These are phyloP conservation scores for Pulveroboletus sp. DNA, from an alignment of 768 basidiomycete genomes.

Conservation along the genomic window DNA sequence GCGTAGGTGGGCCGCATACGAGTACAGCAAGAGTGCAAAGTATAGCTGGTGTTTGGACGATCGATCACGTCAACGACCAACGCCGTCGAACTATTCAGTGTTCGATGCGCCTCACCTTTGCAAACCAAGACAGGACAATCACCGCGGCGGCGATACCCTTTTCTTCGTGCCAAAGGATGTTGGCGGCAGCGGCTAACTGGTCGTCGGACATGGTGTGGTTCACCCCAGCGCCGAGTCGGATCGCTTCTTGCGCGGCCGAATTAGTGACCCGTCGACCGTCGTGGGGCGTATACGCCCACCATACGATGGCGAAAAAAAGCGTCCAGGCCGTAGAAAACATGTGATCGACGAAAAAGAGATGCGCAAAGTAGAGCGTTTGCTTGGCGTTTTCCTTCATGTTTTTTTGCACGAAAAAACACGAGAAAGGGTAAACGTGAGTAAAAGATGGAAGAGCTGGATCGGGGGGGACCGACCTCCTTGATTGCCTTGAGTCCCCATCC, in stretches of 20 bases:
- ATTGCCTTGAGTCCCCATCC: slow-evolving; percentile 88
- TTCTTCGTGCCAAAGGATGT: slow-evolving; percentile 85
- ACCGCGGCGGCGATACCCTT: slow-evolving; percentile 75
- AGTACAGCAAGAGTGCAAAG: slow-evolving; percentile 86
- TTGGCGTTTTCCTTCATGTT: slow-evolving; percentile 89
- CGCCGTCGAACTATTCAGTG: not conserved
- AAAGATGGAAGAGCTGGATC: not conserved
- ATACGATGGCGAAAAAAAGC: slow-evolving; percentile 81
- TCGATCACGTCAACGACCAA: slow-evolving; percentile 1
- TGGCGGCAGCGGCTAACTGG: slow-evolving; percentile 69
- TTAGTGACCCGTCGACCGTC: slow-evolving; percentile 79
- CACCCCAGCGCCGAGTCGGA: slow-evolving; percentile 60
- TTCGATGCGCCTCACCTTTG: slow-evolving; percentile 60
- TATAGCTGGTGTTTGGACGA: slow-evolving; percentile 62
- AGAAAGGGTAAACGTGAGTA: not conserved
- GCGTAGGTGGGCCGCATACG: slow-evolving; percentile 88
- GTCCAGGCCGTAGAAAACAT: slow-evolving; percentile 87
- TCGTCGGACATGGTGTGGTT: slow-evolving; percentile 56
- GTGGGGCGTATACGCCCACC: slow-evolving; percentile 92
- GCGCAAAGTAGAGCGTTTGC: slow-evolving; percentile 83
- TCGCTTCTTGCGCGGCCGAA: slow-evolving; percentile 83
- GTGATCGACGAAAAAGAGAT: slow-evolving; percentile 91
- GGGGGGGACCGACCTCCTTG: slow-evolving; percentile 60
- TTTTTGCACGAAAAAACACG: not conserved
- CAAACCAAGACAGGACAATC: slow-evolving; percentile 78